Evolutionary conservation across 352 stramenopile species (phyloP), one percentile per base, ranked within the genome.

Genomic region (Globisporangium abappressorium): DNA sequence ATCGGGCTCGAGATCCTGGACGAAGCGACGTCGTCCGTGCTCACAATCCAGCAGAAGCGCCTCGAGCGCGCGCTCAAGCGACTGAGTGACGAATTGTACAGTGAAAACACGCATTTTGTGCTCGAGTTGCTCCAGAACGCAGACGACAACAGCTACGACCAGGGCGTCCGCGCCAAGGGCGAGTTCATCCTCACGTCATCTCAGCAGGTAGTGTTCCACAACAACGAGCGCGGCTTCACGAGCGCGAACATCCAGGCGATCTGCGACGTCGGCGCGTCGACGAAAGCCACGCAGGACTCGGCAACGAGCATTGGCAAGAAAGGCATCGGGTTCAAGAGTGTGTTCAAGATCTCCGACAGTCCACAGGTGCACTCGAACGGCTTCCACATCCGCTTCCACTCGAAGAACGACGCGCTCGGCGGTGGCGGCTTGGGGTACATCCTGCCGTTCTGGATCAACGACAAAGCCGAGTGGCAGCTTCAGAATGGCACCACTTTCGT

Each of bases 241-340:
- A 68, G 67, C 2, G 69, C 69, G 1, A 94, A 97, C 69, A 82
- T 97, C 57, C 82, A 83, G 51, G 88, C 88, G 14, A 92, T 97
- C 54, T 97, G 90, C 62, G 86, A 95, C 51, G 88, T 97, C 18
- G 90, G 90, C 15, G 88, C 87, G 9, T 96, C 90, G 28, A 96
- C 90, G 0, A 96, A 96, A 60, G 71, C 77, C 28, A 26, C 63
- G 2, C 46, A 68, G 41, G 63, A 69, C 58, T 74, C 70, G 20
- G 70, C 70, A 18, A 74, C 63, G 8, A 94, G 87, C 68, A 97
- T 97, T n/a, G 88, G 90, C 34, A 93, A 94, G 66, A 97, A 97
- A 64, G 90, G 90, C 3, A 97, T 97, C 56, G 90, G 88, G 26
- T 97, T 97, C 65, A 97, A 97, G 72, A 95, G 87, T n/a, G 90